Evolutionary conservation across 306 rosid species (phyloP).

Genomic region (Prosopis cineraria): DNA sequence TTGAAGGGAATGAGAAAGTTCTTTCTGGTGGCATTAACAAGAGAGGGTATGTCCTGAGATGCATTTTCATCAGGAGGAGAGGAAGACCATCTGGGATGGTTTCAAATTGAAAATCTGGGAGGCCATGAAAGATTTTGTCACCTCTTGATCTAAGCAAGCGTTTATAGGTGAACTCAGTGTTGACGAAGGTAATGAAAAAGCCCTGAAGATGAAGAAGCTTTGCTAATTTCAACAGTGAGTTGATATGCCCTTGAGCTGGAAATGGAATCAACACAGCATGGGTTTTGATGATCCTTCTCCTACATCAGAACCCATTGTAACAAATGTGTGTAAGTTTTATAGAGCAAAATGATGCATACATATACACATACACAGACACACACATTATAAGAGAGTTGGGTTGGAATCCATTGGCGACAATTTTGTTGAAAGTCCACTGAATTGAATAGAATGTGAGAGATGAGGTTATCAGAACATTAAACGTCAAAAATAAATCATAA

Average conservation of each 20-base stretch:
- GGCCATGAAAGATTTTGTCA: not conserved
- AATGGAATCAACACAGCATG: not conserved
- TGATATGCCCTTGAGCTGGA: not conserved
- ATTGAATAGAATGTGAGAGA: too few species aligned
- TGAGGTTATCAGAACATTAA: too few species aligned
- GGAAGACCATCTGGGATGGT: constrained; percentile 13
- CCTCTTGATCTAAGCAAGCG: constrained; percentile 28
- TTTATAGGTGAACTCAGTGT: constrained; percentile 26
- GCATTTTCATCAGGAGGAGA: not conserved
- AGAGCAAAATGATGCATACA: too few species aligned
- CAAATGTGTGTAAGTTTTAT: too few species aligned
- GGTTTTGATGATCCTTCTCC: not conserved
- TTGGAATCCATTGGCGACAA: too few species aligned
- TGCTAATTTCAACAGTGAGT: not conserved
- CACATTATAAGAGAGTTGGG: too few species aligned
- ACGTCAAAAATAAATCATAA: too few species aligned
- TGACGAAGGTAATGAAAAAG: constrained; percentile 32
- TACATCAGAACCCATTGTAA: too few species aligned
- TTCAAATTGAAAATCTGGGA: not conserved
- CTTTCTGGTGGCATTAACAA: not conserved
- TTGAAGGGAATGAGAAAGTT: not conserved
- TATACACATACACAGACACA: too few species aligned
- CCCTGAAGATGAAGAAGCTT: not conserved
- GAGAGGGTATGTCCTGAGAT: constrained; percentile 11
- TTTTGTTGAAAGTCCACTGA: too few species aligned